phyloP scores from a whole-genome alignment of 2,329 filamentous ascomycete species.

The Hymenoscyphus scutula region DNA sequence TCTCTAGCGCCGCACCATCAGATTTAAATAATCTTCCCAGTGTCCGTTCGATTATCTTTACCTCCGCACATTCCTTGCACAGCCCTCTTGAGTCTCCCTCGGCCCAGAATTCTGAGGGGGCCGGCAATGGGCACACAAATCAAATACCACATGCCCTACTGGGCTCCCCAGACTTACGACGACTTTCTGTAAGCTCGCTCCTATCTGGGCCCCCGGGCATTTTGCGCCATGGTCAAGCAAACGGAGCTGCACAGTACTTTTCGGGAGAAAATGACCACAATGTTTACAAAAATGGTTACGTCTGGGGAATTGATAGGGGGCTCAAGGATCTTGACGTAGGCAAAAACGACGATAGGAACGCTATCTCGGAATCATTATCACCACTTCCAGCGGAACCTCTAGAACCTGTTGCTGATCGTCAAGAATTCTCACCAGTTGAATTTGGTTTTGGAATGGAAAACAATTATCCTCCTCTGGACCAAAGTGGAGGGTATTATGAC shows the following conservation, averaged over 20 bases:
- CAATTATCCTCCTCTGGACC: too few relatives aligned
- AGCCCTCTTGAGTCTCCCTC: too few relatives aligned
- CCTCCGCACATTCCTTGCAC: too few relatives aligned
- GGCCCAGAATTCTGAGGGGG: too few relatives aligned
- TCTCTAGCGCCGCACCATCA: slow-evolving; percentile 12
- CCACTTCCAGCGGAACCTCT: slow-evolving; percentile 34
- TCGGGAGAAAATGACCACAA: too few relatives aligned
- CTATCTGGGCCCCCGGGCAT: slow-evolving; percentile 50
- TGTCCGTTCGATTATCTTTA: too few relatives aligned
- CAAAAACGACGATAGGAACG: slow-evolving; percentile 67
- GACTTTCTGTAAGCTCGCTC: slow-evolving; percentile 65
- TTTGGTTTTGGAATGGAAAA: slow-evolving; percentile 51
- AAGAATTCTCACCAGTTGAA: slow-evolving; percentile 40
- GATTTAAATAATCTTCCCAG: too few relatives aligned
- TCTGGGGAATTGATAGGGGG: slow-evolving; percentile 71
- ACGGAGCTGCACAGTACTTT: too few relatives aligned
- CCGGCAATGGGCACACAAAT: too few relatives aligned
- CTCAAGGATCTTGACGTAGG: slow-evolving; percentile 67
- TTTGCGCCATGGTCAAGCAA: background rate
- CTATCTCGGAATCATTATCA: slow-evolving; percentile 51
- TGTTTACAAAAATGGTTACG: slow-evolving; percentile 37
- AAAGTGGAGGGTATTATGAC: slow-evolving; percentile 62
- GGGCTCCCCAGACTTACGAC: slow-evolving; percentile 44
- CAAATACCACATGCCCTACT: slow-evolving; percentile 5
- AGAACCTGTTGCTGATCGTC: slow-evolving; percentile 34